Evolutionary conservation across 495 filamentous ascomycete genomes (phyloP).

Genomic region (Tetracladium setigerum): DNA sequence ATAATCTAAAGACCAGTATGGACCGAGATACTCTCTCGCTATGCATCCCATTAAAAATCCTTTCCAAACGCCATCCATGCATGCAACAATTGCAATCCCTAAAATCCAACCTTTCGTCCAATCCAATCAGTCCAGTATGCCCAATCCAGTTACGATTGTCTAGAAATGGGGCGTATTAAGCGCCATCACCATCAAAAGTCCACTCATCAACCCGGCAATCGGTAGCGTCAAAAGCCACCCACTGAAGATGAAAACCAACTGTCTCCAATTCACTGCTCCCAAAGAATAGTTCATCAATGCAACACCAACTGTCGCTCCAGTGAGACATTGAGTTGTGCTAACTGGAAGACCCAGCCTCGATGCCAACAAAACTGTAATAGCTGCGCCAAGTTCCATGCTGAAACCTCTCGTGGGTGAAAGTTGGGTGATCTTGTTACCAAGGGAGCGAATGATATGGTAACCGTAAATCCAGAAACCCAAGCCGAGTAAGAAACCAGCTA

Average conservation of each 20-base stretch:
- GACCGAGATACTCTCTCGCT: no score
- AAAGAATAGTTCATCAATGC: slow-evolving; percentile 50
- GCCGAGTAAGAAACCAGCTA: slow-evolving; percentile 49
- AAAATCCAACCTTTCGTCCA: no score
- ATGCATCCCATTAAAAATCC: no score
- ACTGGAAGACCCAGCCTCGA: slow-evolving; percentile 47
- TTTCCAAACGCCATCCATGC: no score
- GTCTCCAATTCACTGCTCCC: slow-evolving; percentile 52
- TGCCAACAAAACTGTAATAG: slow-evolving; percentile 58
- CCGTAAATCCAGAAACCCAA: slow-evolving; percentile 65
- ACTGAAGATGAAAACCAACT: slow-evolving; percentile 50
- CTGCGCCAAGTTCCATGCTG: slow-evolving; percentile 58
- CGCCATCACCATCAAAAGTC: slow-evolving; percentile 48
- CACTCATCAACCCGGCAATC: slow-evolving; percentile 46
- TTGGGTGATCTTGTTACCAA: slow-evolving; percentile 62
- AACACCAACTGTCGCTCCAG: slow-evolving; percentile 52
- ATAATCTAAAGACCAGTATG: no score
- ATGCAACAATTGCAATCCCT: no score
- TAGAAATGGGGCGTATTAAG: slow-evolving; percentile 43
- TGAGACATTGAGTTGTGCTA: slow-evolving; percentile 55
- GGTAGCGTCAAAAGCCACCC: slow-evolving; percentile 55
- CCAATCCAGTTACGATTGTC: slow-evolving; percentile 7
- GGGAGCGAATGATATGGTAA: slow-evolving; percentile 60
- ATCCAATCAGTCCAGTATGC: no score
- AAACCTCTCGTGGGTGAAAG: slow-evolving; percentile 62